Evolutionary conservation across 768 basidiomycete species (phyloP).

Genomic region (Mycena indigotica): DNA sequence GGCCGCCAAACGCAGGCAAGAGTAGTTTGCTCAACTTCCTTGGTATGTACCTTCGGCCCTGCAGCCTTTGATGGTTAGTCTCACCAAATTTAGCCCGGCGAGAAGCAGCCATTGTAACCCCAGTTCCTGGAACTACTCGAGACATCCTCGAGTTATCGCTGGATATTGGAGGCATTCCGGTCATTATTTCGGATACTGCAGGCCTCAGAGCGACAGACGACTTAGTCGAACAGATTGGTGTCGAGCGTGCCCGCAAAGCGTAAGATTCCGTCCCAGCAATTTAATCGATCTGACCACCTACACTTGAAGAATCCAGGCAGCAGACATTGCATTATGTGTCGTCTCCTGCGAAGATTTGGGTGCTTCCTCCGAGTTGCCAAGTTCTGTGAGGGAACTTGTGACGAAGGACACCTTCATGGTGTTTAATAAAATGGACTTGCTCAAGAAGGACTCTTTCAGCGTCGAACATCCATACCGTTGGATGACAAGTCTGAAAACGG

Average conservation of each 20-base stretch:
- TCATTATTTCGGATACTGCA: slow-evolving; percentile 84
- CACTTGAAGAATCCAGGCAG: slow-evolving; percentile 54
- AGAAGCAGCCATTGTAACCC: slow-evolving; percentile 88
- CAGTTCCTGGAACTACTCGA: slow-evolving; percentile 85
- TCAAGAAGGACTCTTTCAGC: neutral
- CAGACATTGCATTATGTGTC: slow-evolving; percentile 81
- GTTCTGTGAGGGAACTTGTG: slow-evolving; percentile 52
- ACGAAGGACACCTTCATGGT: slow-evolving; percentile 64
- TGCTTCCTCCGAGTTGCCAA: slow-evolving; percentile 37
- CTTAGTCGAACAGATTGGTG: slow-evolving; percentile 78
- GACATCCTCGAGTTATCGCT: slow-evolving; percentile 85
- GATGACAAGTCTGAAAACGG: slow-evolving; percentile 63
- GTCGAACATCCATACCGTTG: slow-evolving; percentile 41
- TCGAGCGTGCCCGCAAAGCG: slow-evolving; percentile 72
- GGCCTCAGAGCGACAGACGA: slow-evolving; percentile 74
- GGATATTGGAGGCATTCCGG: slow-evolving; percentile 85
- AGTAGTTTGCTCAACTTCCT: slow-evolving; percentile 85
- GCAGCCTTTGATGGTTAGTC: too few species aligned
- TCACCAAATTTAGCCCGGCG: slow-evolving; percentile 72
- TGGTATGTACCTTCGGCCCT: too few species aligned
- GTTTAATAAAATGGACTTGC: slow-evolving; percentile 78
- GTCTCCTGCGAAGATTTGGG: slow-evolving; percentile 62
- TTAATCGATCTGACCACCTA: slow-evolving; percentile 1
- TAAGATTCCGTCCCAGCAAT: slow-evolving; percentile 38
- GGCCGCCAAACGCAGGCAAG: slow-evolving; percentile 94